These are phyloP conservation scores for Boletus reticulatus DNA, from an alignment of 768 basidiomycete genomes.

Conservation along the genomic window DNA sequence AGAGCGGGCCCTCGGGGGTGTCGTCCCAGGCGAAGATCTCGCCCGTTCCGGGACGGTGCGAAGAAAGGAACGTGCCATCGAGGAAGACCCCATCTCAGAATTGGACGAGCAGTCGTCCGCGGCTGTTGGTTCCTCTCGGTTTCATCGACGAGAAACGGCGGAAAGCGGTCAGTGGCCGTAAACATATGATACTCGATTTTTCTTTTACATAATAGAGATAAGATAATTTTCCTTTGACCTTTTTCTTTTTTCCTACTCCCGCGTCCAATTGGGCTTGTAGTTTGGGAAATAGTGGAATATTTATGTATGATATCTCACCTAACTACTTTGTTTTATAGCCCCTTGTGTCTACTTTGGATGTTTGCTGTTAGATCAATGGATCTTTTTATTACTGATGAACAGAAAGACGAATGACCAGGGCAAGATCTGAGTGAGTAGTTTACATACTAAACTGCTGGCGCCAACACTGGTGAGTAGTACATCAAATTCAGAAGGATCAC, in stretches of 20 bases:
- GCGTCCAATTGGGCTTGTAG: neutral
- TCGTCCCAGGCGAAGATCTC: slow-evolving; percentile 32
- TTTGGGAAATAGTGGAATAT: slow-evolving; percentile 22
- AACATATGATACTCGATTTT: slow-evolving; percentile 20
- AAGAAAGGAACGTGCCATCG: slow-evolving; percentile 39
- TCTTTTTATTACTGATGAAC: neutral
- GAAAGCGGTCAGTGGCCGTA: slow-evolving; percentile 31
- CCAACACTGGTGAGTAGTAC: too few relatives aligned
- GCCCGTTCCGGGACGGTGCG: slow-evolving; percentile 30
- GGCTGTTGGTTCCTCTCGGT: slow-evolving; percentile 26
- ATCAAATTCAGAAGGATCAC: too few relatives aligned
- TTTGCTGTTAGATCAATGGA: slow-evolving; percentile 9
- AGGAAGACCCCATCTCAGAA: slow-evolving; percentile 49
- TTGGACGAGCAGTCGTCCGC: slow-evolving; percentile 37
- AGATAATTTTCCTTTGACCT: neutral
- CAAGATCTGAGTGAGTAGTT: too few relatives aligned
- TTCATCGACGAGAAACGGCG: slow-evolving; percentile 45
- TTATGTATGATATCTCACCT: slow-evolving; percentile 33
- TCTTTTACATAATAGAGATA: slow-evolving; percentile 14
- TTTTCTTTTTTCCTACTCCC: neutral
- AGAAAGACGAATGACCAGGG: too few relatives aligned
- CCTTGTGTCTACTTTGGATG: neutral
- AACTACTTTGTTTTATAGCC: slow-evolving; percentile 7
- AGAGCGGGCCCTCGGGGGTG: slow-evolving; percentile 51
- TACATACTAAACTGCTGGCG: too few relatives aligned